Evolutionary conservation across 768 basidiomycete genomes (phyloP).

Genomic region (Exsudoporus frostii): DNA sequence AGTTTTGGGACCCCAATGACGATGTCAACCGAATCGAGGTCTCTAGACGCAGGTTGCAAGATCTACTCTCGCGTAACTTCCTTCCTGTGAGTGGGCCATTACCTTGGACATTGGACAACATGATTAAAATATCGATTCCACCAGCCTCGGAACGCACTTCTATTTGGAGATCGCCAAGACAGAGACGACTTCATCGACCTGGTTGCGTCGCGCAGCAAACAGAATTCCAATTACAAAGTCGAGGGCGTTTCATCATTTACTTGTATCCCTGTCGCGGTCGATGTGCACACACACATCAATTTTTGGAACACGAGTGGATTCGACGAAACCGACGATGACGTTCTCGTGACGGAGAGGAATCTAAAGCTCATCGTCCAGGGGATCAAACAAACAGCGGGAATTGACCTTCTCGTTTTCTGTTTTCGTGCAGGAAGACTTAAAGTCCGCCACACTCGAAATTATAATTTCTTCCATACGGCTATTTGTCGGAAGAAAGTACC

Average conservation of each 20-base stretch:
- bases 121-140: not conserved
- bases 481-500: conserved; percentile 33
- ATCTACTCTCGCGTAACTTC: conserved; percentile 4
- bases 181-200: conserved; percentile 12
- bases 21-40: conserved; percentile 7
- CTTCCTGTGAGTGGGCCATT: conserved; percentile 11
- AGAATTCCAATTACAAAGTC: not conserved
- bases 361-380: conserved; percentile 15
- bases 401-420: conserved; percentile 29
- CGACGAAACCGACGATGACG: conserved; percentile 12
- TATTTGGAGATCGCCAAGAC: conserved; percentile 16
- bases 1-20: not conserved
- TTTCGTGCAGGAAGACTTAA: conserved; percentile 25
- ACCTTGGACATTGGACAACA: not conserved
- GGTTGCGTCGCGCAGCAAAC: not conserved
- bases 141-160: conserved; percentile 20
- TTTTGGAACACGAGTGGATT: conserved; percentile 14
- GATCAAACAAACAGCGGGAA: conserved; percentile 9
- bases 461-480: conserved; percentile 29
- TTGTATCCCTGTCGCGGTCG: conserved; percentile 1
- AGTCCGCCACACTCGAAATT: conserved; percentile 22
- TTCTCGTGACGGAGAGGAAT: conserved; percentile 12
- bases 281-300: conserved; percentile 13
- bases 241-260: not conserved
- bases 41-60: conserved; percentile 11